A percentile compares a stretch with the other conserved stretches of the same genome.
These are phyloP conservation scores for Actinomortierella ambigua DNA, from an alignment of 371 early-diverging fungal genomes.

Conservation along the genomic window DNA sequence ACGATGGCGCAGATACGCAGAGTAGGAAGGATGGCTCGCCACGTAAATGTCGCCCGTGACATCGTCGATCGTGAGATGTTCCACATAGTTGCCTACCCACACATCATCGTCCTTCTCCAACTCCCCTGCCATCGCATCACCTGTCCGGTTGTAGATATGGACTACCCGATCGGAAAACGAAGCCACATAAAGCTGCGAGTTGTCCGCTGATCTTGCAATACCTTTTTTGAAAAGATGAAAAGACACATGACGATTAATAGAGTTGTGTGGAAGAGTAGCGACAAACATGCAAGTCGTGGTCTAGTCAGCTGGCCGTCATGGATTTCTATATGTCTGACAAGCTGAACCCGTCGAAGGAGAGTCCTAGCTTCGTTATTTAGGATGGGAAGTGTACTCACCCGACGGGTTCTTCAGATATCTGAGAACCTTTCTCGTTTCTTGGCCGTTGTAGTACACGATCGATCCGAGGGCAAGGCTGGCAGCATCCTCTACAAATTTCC, in stretches of 20 bases:
- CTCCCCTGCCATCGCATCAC: slow-evolving; percentile 18
- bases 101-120: slow-evolving; percentile 25
- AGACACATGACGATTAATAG: too few relatives aligned
- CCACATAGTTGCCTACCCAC: slow-evolving; percentile 38
- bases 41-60: slow-evolving; percentile 43
- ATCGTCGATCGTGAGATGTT: slow-evolving; percentile 34
- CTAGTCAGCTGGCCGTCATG: background rate
- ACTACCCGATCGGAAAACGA: slow-evolving; percentile 30
- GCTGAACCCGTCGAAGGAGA: too few relatives aligned
- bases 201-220: slow-evolving; percentile 32
- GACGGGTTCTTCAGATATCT: slow-evolving; percentile 25
- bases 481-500: slow-evolving; percentile 28
- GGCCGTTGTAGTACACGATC: slow-evolving; percentile 41
- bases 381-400: slow-evolving; percentile 14
- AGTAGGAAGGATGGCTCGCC: slow-evolving; percentile 40
- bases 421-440: slow-evolving; percentile 20
- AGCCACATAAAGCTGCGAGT: slow-evolving; percentile 27
- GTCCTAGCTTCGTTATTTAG: background rate
- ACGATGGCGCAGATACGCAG: slow-evolving; percentile 38
- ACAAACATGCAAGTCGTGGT: background rate
- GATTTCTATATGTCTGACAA: background rate
- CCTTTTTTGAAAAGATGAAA: too few relatives aligned
- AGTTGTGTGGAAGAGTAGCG: too few relatives aligned
- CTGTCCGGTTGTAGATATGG: slow-evolving; percentile 34
- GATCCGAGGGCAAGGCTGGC: slow-evolving; percentile 24